Percentiles rank a stretch among this genome's conserved stretches.
These are phyloP conservation scores for Phylloporus rhodoxanthus DNA, from an alignment of 768 basidiomycete species.

Conservation along the genomic window DNA sequence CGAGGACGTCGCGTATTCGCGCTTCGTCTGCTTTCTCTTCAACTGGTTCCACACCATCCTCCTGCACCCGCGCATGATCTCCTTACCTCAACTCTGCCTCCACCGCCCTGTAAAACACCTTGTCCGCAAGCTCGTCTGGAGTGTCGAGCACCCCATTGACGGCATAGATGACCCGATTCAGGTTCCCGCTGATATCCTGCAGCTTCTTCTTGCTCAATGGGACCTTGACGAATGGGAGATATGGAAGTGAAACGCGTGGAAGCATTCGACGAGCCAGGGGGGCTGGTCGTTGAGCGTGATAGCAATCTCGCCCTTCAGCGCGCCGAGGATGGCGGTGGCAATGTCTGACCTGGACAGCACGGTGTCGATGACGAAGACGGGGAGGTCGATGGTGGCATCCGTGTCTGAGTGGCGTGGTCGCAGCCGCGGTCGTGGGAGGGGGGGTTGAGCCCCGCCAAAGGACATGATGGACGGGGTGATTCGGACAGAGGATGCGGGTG, in stretches of 20 bases:
- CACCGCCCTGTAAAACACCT: conserved; percentile 57
- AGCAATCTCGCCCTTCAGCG: conserved; percentile 53
- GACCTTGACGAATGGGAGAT: conserved; percentile 52
- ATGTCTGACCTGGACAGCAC: conserved; percentile 50
- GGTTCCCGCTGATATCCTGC: conserved; percentile 26
- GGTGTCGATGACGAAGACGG: conserved; percentile 53
- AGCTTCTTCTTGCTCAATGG: conserved; percentile 29
- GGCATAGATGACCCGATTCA: conserved; percentile 27
- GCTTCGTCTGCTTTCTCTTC: conserved; percentile 32
- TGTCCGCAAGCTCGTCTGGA: conserved; percentile 46
- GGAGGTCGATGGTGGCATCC: conserved; percentile 41
- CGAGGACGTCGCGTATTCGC: conserved; percentile 56
- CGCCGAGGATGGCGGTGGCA: conserved; percentile 46
- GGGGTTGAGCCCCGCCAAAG: conserved; percentile 50
- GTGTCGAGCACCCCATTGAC: conserved; percentile 39
- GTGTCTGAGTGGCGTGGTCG: too few species aligned
- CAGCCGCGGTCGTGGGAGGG: too few species aligned
- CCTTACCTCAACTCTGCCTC: conserved; percentile 54
- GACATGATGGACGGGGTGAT: conserved; percentile 74
- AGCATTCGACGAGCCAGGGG: conserved; percentile 56
- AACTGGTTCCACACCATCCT: conserved; percentile 5
- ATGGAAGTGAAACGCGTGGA: conserved; percentile 49
- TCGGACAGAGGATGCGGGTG: conserved; percentile 35
- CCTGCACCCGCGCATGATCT: conserved; percentile 8
- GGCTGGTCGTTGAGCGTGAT: conserved; percentile 39